Evolutionary conservation across 2,329 filamentous ascomycete genomes (phyloP), one percentile per base, ranked within the genome.

Genomic region (Talaromyces atroroseus): DNA sequence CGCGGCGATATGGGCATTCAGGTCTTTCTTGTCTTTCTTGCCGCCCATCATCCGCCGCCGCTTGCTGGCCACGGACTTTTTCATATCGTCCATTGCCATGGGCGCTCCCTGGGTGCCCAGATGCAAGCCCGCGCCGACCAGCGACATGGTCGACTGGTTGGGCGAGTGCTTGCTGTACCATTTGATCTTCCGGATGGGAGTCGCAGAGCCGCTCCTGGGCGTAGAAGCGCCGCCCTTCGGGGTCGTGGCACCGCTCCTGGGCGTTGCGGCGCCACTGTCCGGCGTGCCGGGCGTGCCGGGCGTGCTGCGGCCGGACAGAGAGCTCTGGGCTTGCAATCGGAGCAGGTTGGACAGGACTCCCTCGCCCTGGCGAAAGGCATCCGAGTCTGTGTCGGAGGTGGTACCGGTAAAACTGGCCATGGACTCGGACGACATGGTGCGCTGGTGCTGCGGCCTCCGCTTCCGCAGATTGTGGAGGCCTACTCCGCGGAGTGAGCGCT

Each of bases 1-100:
- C 3, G 82, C 76, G 2, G 81, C 83, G 62, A 86, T 82, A 56
- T 78, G 76, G 45, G 82, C 78, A 59, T 84, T 78, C 16, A 50
- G 20, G 2, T 56, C 56, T 47, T 44, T 52, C 21, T 49, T 83
- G 12, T 38, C 38, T 76, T 52, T 72, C 69, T 2, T 70, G 60
- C 20, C 64, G 59, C 26, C 49, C 40, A 56, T 48, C 56, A 54
- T 58, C 18, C 38, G 52, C 42, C 50, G 42, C 14, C 56, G 56
- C 32, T 58, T 58, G 20, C 34, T 52, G 21, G 52, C 52, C 20
- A 57, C 53, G 2, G 50, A 51, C 29, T 52, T 55, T 29, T 54
- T 42, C 59, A 60, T 2, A 49, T 59, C 34, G 57, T 60, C 29
- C 59, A 58, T 38, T 3, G 55, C 54, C 47, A 55, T 44, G 1